Base-by-base conservation (phyloP, 1,284 basidiomycete genomes). In the Malassezia obtusa region DNA sequence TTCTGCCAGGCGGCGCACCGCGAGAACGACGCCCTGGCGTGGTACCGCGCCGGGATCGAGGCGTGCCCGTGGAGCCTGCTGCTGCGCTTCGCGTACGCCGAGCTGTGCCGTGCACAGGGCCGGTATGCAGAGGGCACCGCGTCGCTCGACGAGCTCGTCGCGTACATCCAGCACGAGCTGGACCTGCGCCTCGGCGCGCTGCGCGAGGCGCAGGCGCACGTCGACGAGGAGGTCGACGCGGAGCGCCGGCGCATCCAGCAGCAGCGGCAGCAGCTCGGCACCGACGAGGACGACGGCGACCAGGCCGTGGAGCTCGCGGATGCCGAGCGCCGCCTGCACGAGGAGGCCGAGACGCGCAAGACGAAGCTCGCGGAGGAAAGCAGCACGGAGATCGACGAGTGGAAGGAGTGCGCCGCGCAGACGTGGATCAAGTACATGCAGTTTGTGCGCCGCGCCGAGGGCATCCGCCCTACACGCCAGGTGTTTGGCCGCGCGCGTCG, bases 1-100 rank as follows among this genome's bases (percentile, higher is more conserved):
- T 92, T 87, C 82, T 84, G 84, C 38, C 78, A 80, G 50, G 80
- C 79, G 39, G 77, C 83, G n/a, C 84, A 84, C 46, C 86, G 85
- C 71, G 76, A 79, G 6, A 89, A 94, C 10, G 89, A 96, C 62
- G 88, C 87, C 0, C 68, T 84, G 12, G 79, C 80, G n/a, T 82
- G 88, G 50, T 79, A 95, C 50, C 86, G 85, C 73, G 80, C 84
- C 3, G 92, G 91, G 2, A 81, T 91, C 53, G 83, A 89, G 58
- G 90, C 90, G 10, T 94, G 90, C 73, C 85, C 89, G 0, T 78
- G 82, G 10, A 88, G 90, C 72, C 89, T 87, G 72, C 79, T 95
- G 0, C 79, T 98, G 17, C 86, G 84, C 43, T 95, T 90, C 74
- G 86, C 89, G 0, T 86, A 86, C 58, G 84, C 84, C n/a, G 92